These are phyloP conservation scores for Aspergillus sergii DNA, from an alignment of 2,329 filamentous ascomycete genomes.

Conservation along the genomic window DNA sequence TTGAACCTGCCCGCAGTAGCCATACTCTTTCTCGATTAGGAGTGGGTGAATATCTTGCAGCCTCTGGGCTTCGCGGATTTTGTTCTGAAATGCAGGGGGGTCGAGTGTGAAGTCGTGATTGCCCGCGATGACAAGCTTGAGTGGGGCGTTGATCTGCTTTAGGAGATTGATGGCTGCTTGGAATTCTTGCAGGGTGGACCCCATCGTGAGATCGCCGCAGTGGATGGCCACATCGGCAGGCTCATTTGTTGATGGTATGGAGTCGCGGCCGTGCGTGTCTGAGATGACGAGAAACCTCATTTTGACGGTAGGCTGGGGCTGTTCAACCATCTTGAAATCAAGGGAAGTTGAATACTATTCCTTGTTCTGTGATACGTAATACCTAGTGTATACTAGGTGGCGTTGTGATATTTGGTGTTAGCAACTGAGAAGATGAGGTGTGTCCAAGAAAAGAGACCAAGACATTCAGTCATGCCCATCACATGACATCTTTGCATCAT, in stretches of 20 bases:
- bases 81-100: constrained; percentile 37
- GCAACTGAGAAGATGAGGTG: neutral
- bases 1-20: constrained; percentile 41
- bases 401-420: neutral
- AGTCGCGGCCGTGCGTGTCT: constrained; percentile 47
- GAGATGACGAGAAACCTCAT: constrained; percentile 51
- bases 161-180: constrained; percentile 47
- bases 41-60: constrained; percentile 26
- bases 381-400: no score
- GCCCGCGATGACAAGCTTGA: constrained; percentile 59
- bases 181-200: constrained; percentile 47
- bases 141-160: constrained; percentile 46
- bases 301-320: constrained; percentile 29
- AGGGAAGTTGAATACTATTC: neutral
- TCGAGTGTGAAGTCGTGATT: constrained; percentile 57
- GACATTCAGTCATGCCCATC: neutral
- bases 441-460: neutral
- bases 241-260: constrained; percentile 27
- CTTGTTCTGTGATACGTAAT: neutral
- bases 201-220: constrained; percentile 56
- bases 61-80: constrained; percentile 30
- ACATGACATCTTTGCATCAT: neutral
- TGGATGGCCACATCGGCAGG: constrained; percentile 54
- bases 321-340: neutral
- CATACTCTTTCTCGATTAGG: constrained; percentile 42